Conservation (phyloP, 2,329 filamentous ascomycete genomes). For the Epichloe uncinata region DNA sequence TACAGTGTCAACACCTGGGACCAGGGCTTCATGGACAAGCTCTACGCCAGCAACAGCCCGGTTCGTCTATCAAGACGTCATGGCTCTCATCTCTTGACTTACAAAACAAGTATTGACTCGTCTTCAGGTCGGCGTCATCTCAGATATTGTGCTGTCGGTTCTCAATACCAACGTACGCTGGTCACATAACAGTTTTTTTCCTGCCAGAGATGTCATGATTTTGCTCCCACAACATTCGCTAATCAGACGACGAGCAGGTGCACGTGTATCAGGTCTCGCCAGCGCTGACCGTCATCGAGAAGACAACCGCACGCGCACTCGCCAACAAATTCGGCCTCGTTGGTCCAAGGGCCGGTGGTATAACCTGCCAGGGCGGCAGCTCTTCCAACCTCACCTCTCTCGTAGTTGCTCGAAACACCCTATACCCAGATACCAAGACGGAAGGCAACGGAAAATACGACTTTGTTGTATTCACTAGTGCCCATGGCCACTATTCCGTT, state of each 20-base stretch:
- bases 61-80: constrained; percentile 26
- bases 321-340: constrained; percentile 66
- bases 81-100: not conserved
- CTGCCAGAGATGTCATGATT: not conserved
- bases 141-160: constrained; percentile 71
- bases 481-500: constrained; percentile 85
- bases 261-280: constrained; percentile 94
- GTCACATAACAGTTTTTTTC: not conserved
- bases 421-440: constrained; percentile 67
- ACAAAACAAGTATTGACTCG: not conserved
- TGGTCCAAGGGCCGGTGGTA: constrained; percentile 57
- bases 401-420: constrained; percentile 72
- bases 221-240: not conserved
- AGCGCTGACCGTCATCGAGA: constrained; percentile 76
- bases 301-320: constrained; percentile 59
- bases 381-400: constrained; percentile 78
- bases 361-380: constrained; percentile 70
- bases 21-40: constrained; percentile 90
- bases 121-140: constrained; percentile 61
- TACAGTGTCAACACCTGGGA: constrained; percentile 99
- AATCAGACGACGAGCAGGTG: constrained; percentile 29
- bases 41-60: constrained; percentile 83
- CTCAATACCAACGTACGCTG: constrained; percentile 76
- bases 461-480: constrained; percentile 79
- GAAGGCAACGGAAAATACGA: constrained; percentile 50